A percentile compares a stretch with the other conserved stretches of the same genome.
These are phyloP conservation scores for Gastrodia elata DNA, from an alignment of 106 monocot species.

Conservation along the genomic window DNA sequence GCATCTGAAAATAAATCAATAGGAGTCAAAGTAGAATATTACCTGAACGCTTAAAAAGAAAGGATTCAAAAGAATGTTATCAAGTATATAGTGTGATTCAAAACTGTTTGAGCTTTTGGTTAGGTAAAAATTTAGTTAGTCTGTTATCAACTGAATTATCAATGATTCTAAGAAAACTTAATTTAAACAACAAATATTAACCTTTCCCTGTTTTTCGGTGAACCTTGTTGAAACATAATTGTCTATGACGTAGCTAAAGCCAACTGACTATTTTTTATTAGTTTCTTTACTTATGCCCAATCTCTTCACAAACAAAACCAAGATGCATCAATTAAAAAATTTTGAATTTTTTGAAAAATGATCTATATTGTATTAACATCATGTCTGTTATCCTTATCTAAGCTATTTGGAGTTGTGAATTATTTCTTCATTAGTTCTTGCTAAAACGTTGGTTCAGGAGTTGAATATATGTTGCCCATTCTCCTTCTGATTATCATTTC, in stretches of 20 bases:
- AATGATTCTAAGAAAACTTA: not conserved
- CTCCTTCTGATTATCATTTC: not conserved
- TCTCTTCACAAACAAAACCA: not conserved
- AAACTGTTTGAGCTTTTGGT: not conserved
- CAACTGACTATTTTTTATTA: not conserved
- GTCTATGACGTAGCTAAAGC: too few species aligned
- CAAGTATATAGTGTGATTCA: not conserved
- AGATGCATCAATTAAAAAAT: not conserved
- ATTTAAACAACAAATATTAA: not conserved
- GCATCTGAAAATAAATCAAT: slow-evolving; percentile 33
- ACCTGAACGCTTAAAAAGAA: not conserved
- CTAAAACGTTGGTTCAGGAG: not conserved
- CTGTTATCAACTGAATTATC: not conserved
- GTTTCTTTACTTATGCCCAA: not conserved
- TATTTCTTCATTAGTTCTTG: not conserved
- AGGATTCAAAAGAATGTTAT: not conserved
- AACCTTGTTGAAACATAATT: too few species aligned
- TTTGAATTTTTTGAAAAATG: not conserved
- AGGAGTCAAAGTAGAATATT: not conserved
- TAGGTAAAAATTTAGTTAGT: not conserved
- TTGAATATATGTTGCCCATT: not conserved
- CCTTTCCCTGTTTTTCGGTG: not conserved
- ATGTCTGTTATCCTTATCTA: not conserved
- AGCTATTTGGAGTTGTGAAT: not conserved
- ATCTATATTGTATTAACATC: not conserved